Evolutionary conservation across 805 yeast genomes (phyloP), one percentile per base, ranked within the genome.

Genomic region (Blastobotrys attinorum): DNA sequence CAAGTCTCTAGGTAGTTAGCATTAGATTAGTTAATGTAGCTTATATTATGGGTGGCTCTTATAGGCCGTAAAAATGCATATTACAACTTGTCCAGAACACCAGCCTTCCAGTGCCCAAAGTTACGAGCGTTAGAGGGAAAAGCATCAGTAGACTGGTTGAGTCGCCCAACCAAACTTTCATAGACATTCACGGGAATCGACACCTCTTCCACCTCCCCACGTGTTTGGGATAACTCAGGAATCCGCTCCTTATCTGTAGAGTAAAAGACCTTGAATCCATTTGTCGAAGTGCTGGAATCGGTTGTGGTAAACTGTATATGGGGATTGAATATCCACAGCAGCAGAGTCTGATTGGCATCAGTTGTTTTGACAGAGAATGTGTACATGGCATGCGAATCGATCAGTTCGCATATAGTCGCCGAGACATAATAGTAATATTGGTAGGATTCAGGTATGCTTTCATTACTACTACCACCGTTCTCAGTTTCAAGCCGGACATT

Each of bases 271-370:
- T 78, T 78, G 43, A 75, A 51, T 1, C 74, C 68, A 1, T 43
- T 40, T 21, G 41, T 25, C 20, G 38, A 20, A 4, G 15, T 10
- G 22, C n/a, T 39, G 2, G 56, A 50, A 3, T 22, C 20, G 44
- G 54, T 15, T 40, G 35, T 13, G 15, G 61, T 48, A 54, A 58
- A 48, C 49, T 51, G 3, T 46, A 73, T 53, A 4, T 71, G 72
- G 22, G 63, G 58, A 52, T 69, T 75, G 53, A 77, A 72, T 8
- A 77, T 70, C 81, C 83, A 78, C 2, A 73, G 35, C 39, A 61
- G 34, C 8, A 54, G 39, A 11, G 23, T 18, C 10, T 43, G 36
- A 6, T 32, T 31, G 3, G 20, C 37, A 18, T 46, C 18, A 13
- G 25, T 31, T 31, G 25, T 34, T 7, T 35, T 18, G 15, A 60